phyloP scores from a whole-genome alignment of 2,329 filamentous ascomycete genomes.

The Hymenoscyphus linearis region DNA sequence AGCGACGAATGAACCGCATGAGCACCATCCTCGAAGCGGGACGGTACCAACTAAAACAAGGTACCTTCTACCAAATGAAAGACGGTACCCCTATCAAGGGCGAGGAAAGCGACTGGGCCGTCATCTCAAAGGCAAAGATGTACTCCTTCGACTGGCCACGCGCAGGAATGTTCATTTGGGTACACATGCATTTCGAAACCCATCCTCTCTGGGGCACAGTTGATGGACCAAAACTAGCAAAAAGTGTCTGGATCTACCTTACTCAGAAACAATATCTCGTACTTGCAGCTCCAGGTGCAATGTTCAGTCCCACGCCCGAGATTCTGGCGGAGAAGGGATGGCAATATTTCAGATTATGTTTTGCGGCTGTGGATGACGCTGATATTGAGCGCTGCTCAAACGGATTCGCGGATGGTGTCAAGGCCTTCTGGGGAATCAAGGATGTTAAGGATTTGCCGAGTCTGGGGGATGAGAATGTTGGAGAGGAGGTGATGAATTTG shows the following conservation, averaged over 20 bases:
- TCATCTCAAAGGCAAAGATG: slow-evolving; percentile 68
- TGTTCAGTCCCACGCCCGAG: slow-evolving; percentile 65
- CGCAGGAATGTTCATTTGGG: slow-evolving; percentile 90
- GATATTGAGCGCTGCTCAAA: slow-evolving; percentile 57
- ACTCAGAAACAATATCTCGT: slow-evolving; percentile 65
- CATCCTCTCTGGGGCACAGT: slow-evolving; percentile 64
- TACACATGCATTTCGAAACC: slow-evolving; percentile 63
- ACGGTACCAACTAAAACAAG: slow-evolving; percentile 59
- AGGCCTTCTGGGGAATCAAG: slow-evolving; percentile 74
- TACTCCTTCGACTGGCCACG: slow-evolving; percentile 75
- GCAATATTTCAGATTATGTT: slow-evolving; percentile 74
- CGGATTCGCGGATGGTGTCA: slow-evolving; percentile 62
- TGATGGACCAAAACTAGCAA: slow-evolving; percentile 50
- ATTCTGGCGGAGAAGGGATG: slow-evolving; percentile 56
- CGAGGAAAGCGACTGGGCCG: slow-evolving; percentile 65
- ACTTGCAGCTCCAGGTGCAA: slow-evolving; percentile 63
- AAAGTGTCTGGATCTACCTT: slow-evolving; percentile 66
- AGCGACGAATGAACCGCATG: slow-evolving; percentile 79
- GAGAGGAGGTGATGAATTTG: slow-evolving; percentile 21
- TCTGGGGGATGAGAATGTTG: slow-evolving; percentile 38
- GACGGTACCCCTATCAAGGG: slow-evolving; percentile 38
- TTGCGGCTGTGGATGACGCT: slow-evolving; percentile 74
- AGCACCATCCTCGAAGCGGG: slow-evolving; percentile 66
- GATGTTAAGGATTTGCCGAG: slow-evolving; percentile 50
- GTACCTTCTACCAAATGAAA: slow-evolving; percentile 19